Base-by-base conservation (phyloP, 495 filamentous ascomycete species). In the Hypoxylon trugodes region DNA sequence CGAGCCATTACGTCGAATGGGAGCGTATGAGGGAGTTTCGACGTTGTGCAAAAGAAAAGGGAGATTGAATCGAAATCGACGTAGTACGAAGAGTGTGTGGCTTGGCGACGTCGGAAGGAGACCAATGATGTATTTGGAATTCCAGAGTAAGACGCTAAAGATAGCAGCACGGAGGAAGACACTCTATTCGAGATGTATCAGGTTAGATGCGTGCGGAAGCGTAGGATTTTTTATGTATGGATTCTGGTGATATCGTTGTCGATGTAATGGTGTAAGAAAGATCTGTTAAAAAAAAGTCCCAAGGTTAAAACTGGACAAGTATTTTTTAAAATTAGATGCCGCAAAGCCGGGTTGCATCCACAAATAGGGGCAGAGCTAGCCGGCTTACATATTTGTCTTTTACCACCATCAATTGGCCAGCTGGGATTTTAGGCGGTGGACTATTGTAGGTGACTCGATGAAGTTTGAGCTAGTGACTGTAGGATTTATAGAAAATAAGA, bases 1-100 rank as follows among this genome's bases (percentile, higher is more conserved):
- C 90, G 85, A 41, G 91, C 84, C 96, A 98, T 98, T 62, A 59
- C 78, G 71, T 51, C 30, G 36, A 19, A 16, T 41, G 22, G 22
- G 24, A n/a, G 6, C 4, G 55, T 45, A 32, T 4, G 35, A 28
- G 9, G 36, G 33, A n/a, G n/a, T n/a, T 19, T 49, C 21, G 45
- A 50, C 43, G 35, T 36, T 46, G 21, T 15, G 36, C 49, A 42
- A 26, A 28, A 24, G 25, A 33, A 28, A 45, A 22, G 25, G 15
- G 7, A 41, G 2, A 15, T 51, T 22, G 40, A 25, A 24, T 33
- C 24, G 10, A 30, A 43, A 18, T 19, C 6, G 48, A 21, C 48
- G 30, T 1, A 6, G 10, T 30, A 30, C 28, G 26, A 52, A 24
- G 16, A n/a, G n/a, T n/a, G n/a, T 18, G 35, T 12, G 47, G 10